phyloP scores from a whole-genome alignment of 73 alveolate species.

The Diophrys sp. region DNA sequence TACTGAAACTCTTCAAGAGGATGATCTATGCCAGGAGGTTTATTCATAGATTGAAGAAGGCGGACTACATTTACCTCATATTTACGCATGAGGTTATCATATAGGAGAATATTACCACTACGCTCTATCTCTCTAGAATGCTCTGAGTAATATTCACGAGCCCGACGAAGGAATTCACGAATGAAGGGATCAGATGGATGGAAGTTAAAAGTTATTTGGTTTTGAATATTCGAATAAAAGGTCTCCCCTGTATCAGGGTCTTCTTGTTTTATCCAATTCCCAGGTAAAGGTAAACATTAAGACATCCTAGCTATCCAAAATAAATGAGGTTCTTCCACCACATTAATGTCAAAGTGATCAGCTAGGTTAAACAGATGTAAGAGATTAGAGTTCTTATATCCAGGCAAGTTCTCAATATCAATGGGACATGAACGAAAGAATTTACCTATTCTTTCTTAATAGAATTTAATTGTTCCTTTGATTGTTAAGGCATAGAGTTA shows the following conservation, averaged over 20 bases:
- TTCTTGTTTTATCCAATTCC: not conserved
- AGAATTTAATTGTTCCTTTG: not conserved
- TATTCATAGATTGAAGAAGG: no score
- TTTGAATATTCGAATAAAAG: no score
- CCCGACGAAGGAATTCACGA: not conserved
- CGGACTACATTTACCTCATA: not conserved
- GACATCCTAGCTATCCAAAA: not conserved
- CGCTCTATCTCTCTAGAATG: not conserved
- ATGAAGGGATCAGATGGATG: not conserved
- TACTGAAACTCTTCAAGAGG: no score
- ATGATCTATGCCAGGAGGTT: no score
- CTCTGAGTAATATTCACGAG: not conserved
- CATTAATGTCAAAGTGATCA: not conserved
- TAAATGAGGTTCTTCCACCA: not conserved
- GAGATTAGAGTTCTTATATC: not conserved
- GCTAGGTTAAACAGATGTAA: no score
- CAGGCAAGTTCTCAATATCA: not conserved
- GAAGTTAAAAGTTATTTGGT: no score
- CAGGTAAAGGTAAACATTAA: not conserved
- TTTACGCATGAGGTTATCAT: not conserved
- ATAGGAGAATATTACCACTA: not conserved
- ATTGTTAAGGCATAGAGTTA: not conserved
- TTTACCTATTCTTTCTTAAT: not conserved
- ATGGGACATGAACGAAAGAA: not conserved
- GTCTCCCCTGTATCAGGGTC: no score